phyloP scores from a whole-genome alignment of 306 rosid genomes.

The Trichosanthes cucumerina region DNA sequence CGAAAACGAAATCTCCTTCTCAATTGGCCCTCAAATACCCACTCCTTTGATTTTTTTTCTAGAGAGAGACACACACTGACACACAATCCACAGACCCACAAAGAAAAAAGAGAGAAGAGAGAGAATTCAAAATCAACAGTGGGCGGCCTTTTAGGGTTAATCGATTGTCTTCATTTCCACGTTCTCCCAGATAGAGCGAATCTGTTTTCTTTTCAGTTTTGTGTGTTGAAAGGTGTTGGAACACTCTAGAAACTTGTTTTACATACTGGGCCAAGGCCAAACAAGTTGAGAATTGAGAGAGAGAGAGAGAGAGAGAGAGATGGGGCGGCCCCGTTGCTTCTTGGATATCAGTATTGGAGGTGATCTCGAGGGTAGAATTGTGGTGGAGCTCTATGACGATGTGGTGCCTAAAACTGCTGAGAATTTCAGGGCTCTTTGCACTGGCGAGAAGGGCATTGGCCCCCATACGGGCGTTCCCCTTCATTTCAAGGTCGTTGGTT shows the following conservation, averaged over 20 bases:
- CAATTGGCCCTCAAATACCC: background rate
- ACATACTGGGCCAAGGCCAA: background rate
- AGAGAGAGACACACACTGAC: background rate
- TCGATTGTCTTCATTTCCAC: conserved; percentile 1
- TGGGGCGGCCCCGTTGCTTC: conserved; percentile 64
- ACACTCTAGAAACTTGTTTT: background rate
- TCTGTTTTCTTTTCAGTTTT: background rate
- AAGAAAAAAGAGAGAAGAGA: background rate
- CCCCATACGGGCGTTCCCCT: conserved; percentile 70
- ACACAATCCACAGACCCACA: background rate
- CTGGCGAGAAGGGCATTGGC: conserved; percentile 84
- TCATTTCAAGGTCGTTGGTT: conserved; percentile 57
- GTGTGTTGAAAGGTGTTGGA: background rate
- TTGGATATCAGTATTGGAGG: conserved; percentile 70
- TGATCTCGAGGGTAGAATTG: conserved; percentile 79
- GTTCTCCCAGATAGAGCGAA: background rate
- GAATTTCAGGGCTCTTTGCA: conserved; percentile 86
- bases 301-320: background rate
- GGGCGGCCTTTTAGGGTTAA: conserved; percentile 1
- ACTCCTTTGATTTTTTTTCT: background rate
- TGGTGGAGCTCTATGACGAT: conserved; percentile 63
- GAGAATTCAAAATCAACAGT: background rate
- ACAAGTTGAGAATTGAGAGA: background rate
- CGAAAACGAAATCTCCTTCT: background rate
- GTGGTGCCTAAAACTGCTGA: conserved; percentile 67